These are phyloP conservation scores for Apiospora malaysiana DNA, from an alignment of 2,329 filamentous ascomycete species.

Conservation along the genomic window DNA sequence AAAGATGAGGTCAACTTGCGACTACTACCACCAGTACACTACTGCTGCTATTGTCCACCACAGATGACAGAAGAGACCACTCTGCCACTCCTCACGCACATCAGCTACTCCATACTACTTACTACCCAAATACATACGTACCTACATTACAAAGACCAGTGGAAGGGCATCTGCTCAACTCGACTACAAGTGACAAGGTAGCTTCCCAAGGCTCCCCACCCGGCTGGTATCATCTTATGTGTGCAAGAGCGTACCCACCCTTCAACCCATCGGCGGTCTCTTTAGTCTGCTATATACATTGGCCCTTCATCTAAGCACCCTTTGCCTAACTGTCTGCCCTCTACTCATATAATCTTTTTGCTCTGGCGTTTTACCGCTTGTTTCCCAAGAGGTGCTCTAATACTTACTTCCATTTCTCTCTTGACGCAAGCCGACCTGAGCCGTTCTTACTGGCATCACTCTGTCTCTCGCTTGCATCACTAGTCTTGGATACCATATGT, in stretches of 20 bases:
- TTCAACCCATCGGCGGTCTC: not conserved
- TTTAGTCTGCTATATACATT: constrained; percentile 19
- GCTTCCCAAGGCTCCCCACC: not conserved
- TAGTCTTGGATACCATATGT: constrained; percentile 13
- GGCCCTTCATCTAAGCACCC: constrained; percentile 18
- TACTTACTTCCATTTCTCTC: not conserved
- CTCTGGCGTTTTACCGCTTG: constrained; percentile 15
- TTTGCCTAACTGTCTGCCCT: constrained; percentile 11
- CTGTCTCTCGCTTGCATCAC: constrained; percentile 18
- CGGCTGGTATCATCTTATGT: constrained; percentile 17
- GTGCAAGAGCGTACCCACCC: constrained; percentile 13
- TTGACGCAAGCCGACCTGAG: constrained; percentile 17
- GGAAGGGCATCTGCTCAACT: not conserved
- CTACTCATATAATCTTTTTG: constrained; percentile 18
- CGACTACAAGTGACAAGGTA: not conserved
- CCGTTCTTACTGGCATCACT: constrained; percentile 12
- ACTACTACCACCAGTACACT: not conserved
- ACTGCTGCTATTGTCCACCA: not conserved
- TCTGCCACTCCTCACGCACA: not conserved
- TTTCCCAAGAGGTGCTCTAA: constrained; percentile 5
- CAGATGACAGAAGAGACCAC: constrained; percentile 15
- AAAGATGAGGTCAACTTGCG: constrained; percentile 6
- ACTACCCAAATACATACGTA: not conserved
- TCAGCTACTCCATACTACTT: constrained; percentile 14
- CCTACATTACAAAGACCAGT: not conserved